phyloP scores from a whole-genome alignment of 129 eudicot species.

The Sambucus nigra region DNA sequence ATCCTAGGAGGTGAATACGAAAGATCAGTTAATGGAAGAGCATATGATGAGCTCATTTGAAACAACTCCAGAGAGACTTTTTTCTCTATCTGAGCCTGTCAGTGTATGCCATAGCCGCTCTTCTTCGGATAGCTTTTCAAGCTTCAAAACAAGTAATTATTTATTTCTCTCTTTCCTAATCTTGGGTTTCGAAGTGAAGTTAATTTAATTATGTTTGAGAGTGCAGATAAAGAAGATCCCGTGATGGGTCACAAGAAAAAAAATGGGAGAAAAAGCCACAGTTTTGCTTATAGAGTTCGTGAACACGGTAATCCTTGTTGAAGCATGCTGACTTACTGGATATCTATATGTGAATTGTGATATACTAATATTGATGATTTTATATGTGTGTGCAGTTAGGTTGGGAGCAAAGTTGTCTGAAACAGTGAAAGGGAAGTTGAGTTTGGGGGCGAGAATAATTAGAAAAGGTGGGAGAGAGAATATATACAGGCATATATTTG shows the following conservation, averaged over 20 bases:
- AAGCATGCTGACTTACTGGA: too few relatives aligned
- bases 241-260: conserved; percentile 8
- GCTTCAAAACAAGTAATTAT: conserved; percentile 2
- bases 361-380: background rate
- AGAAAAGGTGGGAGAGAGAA: conserved; percentile 45
- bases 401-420: conserved; percentile 46
- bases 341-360: too few relatives aligned
- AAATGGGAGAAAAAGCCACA: conserved; percentile 12
- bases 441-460: conserved; percentile 38
- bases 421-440: conserved; percentile 52
- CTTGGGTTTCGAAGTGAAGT: too few relatives aligned
- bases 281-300: conserved; percentile 36
- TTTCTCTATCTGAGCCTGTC: conserved; percentile 6
- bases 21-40: background rate
- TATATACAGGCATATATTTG: conserved; percentile 41
- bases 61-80: conserved; percentile 8
- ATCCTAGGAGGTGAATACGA: background rate
- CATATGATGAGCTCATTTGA: background rate
- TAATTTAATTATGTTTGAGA: conserved; percentile 6
- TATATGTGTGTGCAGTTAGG: conserved; percentile 29
- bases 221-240: conserved; percentile 19
- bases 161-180: too few relatives aligned
- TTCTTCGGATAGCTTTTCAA: conserved; percentile 3
- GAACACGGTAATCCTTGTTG: conserved; percentile 34
- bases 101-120: conserved; percentile 1